Evolutionary conservation across 768 basidiomycete genomes (phyloP).

Genomic region (Pleurotus ostreatus): DNA sequence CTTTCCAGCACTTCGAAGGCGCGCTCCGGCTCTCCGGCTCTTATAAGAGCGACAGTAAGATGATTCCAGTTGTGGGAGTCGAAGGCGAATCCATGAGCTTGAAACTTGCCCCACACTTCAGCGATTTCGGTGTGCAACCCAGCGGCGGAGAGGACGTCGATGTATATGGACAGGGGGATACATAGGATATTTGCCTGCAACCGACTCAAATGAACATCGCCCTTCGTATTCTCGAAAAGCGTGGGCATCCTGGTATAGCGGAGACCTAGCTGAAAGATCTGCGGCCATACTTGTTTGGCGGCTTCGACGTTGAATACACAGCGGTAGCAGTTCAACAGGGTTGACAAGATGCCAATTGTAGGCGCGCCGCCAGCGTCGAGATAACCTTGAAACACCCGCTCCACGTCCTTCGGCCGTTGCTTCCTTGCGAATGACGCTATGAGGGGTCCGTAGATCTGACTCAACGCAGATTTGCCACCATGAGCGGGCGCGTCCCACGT

Average conservation of each 20-base stretch:
- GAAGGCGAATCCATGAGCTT: constrained; percentile 64
- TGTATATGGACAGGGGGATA: constrained; percentile 75
- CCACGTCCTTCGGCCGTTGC: constrained; percentile 46
- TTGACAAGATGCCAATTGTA: constrained; percentile 54
- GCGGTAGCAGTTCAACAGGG: constrained; percentile 72
- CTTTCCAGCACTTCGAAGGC: constrained; percentile 81
- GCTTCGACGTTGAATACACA: constrained; percentile 48
- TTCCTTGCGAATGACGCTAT: constrained; percentile 45
- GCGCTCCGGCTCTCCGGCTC: constrained; percentile 76
- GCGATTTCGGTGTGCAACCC: constrained; percentile 62
- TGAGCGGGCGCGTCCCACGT: constrained; percentile 35
- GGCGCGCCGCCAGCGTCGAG: constrained; percentile 52
- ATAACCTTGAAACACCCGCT: constrained; percentile 50
- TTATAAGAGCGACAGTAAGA: constrained; percentile 67
- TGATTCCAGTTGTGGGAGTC: constrained; percentile 94
- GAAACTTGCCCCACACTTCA: constrained; percentile 61
- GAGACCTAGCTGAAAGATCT: constrained; percentile 57
- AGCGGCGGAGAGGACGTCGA: constrained; percentile 66
- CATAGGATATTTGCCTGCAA: constrained; percentile 57
- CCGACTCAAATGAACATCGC: constrained; percentile 12
- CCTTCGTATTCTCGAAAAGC: constrained; percentile 23
- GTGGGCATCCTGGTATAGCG: constrained; percentile 30
- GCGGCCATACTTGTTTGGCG: constrained; percentile 63
- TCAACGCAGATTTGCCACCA: constrained; percentile 40
- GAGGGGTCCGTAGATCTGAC: constrained; percentile 59